Conservation (phyloP, 176 grass and related monocot species). For the Aegilops bicornis region DNA sequence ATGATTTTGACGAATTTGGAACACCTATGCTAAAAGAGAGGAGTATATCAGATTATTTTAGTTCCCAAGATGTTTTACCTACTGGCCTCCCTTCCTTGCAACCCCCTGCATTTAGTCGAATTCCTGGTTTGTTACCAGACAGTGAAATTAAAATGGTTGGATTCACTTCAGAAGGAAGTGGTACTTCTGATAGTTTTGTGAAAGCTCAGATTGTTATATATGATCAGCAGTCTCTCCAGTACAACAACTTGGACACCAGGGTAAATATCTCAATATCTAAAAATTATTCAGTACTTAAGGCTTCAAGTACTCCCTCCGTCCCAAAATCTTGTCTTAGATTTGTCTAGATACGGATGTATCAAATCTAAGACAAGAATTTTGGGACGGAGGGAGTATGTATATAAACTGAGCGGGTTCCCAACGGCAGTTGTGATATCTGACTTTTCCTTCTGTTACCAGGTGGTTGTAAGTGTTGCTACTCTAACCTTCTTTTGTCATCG, state of each 20-base stretch:
- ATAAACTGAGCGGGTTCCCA: slow-evolving; percentile 12
- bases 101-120: slow-evolving; percentile 70
- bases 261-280: slow-evolving; percentile 49
- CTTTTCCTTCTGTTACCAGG: slow-evolving; percentile 60
- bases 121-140: slow-evolving; percentile 84
- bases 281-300: neutral
- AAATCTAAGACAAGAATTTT: too few species aligned
- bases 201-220: slow-evolving; percentile 95
- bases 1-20: slow-evolving; percentile 83
- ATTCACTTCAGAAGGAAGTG: slow-evolving; percentile 45
- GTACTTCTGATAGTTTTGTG: slow-evolving; percentile 81
- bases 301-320: neutral
- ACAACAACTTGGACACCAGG: slow-evolving; percentile 87
- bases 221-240: slow-evolving; percentile 80
- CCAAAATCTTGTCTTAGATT: too few species aligned
- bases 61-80: slow-evolving; percentile 49
- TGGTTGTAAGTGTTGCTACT: slow-evolving; percentile 80
- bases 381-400: neutral
- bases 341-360: too few species aligned
- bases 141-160: slow-evolving; percentile 47
- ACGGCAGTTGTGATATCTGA: neutral
- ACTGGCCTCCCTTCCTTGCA: slow-evolving; percentile 51
- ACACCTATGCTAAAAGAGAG: slow-evolving; percentile 53
- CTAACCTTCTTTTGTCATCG: slow-evolving; percentile 95
- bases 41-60: slow-evolving; percentile 61